Conservation (phyloP, 2,329 filamentous ascomycete genomes). For the Pseudogymnoascus pannorum region DNA sequence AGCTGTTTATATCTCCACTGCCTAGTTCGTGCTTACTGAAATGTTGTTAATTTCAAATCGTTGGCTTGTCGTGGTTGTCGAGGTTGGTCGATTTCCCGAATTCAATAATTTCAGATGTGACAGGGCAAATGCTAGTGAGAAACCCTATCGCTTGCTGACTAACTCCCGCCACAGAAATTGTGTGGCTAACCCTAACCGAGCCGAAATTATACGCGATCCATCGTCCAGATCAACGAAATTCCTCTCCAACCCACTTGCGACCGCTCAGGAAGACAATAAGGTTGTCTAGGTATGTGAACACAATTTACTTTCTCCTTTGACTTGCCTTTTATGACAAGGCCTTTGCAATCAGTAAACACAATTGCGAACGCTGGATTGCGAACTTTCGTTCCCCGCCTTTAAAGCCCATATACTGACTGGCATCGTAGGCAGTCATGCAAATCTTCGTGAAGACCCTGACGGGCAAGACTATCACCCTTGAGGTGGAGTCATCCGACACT, state of each 20-base stretch:
- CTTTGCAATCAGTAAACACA: not conserved
- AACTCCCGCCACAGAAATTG: not conserved
- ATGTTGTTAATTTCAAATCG: slow-evolving; percentile 11
- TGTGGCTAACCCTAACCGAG: slow-evolving; percentile 4
- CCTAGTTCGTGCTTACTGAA: slow-evolving; percentile 10
- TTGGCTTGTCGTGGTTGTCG: slow-evolving; percentile 11
- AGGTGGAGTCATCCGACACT: slow-evolving; percentile 99
- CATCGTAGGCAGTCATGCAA: slow-evolving; percentile 55
- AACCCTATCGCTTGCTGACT: slow-evolving; percentile 9
- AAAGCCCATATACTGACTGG: not conserved
- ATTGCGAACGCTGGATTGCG: not conserved
- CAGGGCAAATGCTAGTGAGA: slow-evolving; percentile 8
- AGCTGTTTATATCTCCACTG: not conserved
- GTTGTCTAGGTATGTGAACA: slow-evolving; percentile 26
- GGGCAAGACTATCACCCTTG: slow-evolving; percentile 99
- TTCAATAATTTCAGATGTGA: slow-evolving; percentile 6
- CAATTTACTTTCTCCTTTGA: not conserved
- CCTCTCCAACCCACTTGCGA: slow-evolving; percentile 15
- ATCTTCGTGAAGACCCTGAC: slow-evolving; percentile 80
- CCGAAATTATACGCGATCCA: not conserved
- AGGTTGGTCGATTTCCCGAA: not conserved
- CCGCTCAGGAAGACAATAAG: slow-evolving; percentile 28
- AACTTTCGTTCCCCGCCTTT: not conserved
- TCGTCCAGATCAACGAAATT: not conserved
- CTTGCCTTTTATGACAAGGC: not conserved